Conservation (phyloP, 306 rosid species). For the Adenanthera pavonina region DNA sequence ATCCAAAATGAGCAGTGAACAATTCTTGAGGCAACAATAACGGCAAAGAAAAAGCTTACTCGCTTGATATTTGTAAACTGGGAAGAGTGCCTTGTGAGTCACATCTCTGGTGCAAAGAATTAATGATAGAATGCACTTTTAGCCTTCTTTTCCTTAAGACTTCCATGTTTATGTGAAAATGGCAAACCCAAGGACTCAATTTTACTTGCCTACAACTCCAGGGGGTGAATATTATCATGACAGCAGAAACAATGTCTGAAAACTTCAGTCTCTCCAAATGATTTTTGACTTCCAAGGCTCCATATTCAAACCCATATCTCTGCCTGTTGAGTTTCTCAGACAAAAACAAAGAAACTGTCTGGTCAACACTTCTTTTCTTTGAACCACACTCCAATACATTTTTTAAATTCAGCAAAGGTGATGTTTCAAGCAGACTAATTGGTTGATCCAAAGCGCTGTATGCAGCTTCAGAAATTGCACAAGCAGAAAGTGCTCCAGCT, state of each 20-base stretch:
- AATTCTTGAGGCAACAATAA: conserved; percentile 15
- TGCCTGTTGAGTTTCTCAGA: conserved; percentile 69
- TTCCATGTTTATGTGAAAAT: conserved; percentile 81
- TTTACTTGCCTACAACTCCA: conserved; percentile 46
- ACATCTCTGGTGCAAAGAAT: conserved; percentile 58
- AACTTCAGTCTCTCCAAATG: conserved; percentile 76
- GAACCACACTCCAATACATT: conserved; percentile 86
- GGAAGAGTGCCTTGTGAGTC: conserved; percentile 51
- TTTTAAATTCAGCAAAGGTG: conserved; percentile 91
- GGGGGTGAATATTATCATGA: conserved; percentile 73
- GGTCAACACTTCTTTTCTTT: conserved; percentile 56
- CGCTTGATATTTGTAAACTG: conserved; percentile 62
- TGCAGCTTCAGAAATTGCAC: conserved; percentile 97
- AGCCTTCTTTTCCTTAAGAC: conserved; percentile 58
- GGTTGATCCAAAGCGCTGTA: conserved; percentile 98
- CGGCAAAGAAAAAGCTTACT: conserved; percentile 57
- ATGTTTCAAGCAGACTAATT: conserved; percentile 86
- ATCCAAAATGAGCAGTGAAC: conserved; percentile 21
- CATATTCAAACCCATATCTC: conserved; percentile 81
- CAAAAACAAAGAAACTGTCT: conserved; percentile 72
- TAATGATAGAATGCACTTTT: conserved; percentile 60
- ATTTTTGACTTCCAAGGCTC: conserved; percentile 75
- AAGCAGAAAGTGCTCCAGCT: conserved; percentile 90
- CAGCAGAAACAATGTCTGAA: conserved; percentile 70
- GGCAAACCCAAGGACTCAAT: conserved; percentile 88